Evolutionary conservation across 805 yeast species (phyloP).

Genomic region (Myxozyma lipomycoides): DNA sequence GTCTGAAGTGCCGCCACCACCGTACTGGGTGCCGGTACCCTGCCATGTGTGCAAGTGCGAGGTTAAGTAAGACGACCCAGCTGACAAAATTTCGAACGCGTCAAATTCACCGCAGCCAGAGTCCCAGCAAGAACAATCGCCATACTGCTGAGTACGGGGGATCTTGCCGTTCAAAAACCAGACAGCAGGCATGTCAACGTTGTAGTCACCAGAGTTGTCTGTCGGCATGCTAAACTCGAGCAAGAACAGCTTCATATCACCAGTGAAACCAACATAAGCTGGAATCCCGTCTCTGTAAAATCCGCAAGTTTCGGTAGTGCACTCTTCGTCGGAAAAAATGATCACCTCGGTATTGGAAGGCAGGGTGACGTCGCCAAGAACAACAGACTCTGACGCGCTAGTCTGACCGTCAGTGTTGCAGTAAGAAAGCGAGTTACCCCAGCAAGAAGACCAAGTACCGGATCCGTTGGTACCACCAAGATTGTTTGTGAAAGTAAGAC

Average conservation of each 20-base stretch:
- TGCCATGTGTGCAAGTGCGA: conserved; percentile 82
- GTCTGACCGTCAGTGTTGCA: conserved; percentile 72
- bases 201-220: conserved; percentile 49
- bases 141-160: conserved; percentile 96
- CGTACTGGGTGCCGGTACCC: conserved; percentile 50
- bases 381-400: conserved; percentile 64
- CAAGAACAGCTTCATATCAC: conserved; percentile 76
- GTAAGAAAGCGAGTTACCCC: conserved; percentile 90
- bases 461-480: conserved; percentile 80
- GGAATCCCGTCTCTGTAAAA: conserved; percentile 81
- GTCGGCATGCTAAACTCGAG: conserved; percentile 94
- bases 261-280: conserved; percentile 92
- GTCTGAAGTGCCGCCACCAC: conserved; percentile 85
- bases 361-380: conserved; percentile 63
- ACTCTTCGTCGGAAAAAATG: conserved; percentile 59
- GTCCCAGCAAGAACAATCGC: conserved; percentile 93
- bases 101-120: conserved; percentile 98
- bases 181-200: conserved; percentile 96
- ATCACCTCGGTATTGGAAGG: conserved; percentile 73
- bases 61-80: conserved; percentile 67
- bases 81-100: conserved; percentile 77
- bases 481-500: conserved; percentile 79
- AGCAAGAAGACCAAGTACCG: conserved; percentile 80
- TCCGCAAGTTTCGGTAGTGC: conserved; percentile 62
- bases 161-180: conserved; percentile 94